Conservation (phyloP, 2,329 filamentous ascomycete genomes). For the Davidsoniella neocaledoniae region DNA sequence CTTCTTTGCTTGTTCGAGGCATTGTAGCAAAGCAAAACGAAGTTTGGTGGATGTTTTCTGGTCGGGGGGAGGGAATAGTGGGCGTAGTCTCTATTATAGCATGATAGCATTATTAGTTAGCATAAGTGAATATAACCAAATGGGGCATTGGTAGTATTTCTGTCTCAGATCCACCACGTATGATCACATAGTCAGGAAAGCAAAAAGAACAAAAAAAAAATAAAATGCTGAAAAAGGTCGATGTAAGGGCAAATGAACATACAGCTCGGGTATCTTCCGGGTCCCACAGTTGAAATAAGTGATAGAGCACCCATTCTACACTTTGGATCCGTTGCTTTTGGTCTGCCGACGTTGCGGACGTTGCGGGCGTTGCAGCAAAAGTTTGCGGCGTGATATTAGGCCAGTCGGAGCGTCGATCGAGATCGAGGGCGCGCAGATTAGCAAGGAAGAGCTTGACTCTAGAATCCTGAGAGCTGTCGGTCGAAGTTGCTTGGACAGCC, state of each 20-base stretch:
- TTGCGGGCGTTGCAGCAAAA: conserved; percentile 54
- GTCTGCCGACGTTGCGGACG: conserved; percentile 38
- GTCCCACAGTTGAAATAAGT: conserved; percentile 74
- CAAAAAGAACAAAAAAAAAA: too few species aligned
- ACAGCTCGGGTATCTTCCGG: conserved; percentile 57
- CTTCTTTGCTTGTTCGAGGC: conserved; percentile 75
- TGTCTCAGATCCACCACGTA: not conserved
- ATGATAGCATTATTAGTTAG: conserved; percentile 8
- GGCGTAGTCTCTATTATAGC: conserved; percentile 54
- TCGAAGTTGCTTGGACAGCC: not conserved
- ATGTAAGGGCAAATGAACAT: conserved; percentile 16
- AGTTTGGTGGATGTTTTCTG: conserved; percentile 84
- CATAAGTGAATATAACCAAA: not conserved
- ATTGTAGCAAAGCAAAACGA: conserved; percentile 65
- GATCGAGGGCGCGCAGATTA: conserved; percentile 66
- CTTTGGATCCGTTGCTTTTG: conserved; percentile 70
- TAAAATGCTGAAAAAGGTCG: too few species aligned
- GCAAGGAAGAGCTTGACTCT: conserved; percentile 56
- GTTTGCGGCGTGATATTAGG: conserved; percentile 54
- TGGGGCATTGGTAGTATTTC: not conserved
- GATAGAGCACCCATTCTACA: conserved; percentile 83
- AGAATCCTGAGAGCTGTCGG: conserved; percentile 17
- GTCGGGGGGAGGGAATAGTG: conserved; percentile 81
- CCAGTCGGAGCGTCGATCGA: conserved; percentile 65
- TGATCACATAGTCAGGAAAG: too few species aligned